These are phyloP conservation scores for Ajuga reptans DNA, from an alignment of 305 asterid species.

Conservation along the genomic window DNA sequence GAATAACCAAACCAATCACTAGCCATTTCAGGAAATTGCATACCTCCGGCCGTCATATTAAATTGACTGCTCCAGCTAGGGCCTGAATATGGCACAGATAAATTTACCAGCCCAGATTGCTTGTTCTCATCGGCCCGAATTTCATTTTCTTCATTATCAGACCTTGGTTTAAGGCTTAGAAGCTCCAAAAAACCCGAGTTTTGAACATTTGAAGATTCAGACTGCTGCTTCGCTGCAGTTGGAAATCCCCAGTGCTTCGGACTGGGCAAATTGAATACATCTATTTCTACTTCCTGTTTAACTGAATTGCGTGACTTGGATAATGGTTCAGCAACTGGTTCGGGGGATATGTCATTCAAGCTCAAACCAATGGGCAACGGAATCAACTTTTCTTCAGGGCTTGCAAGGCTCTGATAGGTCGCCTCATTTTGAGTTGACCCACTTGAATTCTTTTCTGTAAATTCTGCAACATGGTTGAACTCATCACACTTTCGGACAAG, in stretches of 20 bases:
- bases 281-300: constrained; percentile 27
- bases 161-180: constrained; percentile 40
- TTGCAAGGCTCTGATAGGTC: background rate
- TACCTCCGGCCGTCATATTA: background rate
- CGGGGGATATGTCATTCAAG: constrained; percentile 32
- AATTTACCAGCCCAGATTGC: constrained; percentile 29
- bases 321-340: constrained; percentile 25
- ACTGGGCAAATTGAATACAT: constrained; percentile 35
- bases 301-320: constrained; percentile 29
- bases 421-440: constrained; percentile 25
- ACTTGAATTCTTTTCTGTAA: constrained; percentile 25
- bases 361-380: constrained; percentile 40
- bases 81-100: constrained; percentile 36
- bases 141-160: constrained; percentile 31
- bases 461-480: constrained; percentile 18
- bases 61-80: constrained; percentile 32
- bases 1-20: constrained; percentile 56
- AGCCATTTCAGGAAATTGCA: constrained; percentile 42
- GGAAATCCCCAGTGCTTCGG: constrained; percentile 19
- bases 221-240: constrained; percentile 33
- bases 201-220: constrained; percentile 28
- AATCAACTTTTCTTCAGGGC: constrained; percentile 21
- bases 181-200: constrained; percentile 37
- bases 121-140: constrained; percentile 24
- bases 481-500: constrained; percentile 28